Base-by-base conservation (phyloP, 257 asterid species). In the Dorcoceras hygrometricum region DNA sequence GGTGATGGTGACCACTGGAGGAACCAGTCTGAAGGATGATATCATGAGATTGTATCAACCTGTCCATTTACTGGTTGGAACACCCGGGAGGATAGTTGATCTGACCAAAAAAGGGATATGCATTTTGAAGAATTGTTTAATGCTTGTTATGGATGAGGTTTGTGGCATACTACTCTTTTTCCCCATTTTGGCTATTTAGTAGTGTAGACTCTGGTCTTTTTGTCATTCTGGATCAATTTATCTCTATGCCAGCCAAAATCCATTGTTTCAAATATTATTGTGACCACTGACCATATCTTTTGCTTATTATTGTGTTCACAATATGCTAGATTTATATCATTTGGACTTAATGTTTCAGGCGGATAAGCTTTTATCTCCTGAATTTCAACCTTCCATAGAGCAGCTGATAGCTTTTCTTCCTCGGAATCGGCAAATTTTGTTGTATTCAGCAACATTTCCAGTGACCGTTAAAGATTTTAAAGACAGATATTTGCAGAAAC, bases 101-200 rank as follows among this genome's bases (percentile, higher is more conserved):
- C 75, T 71, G 27, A 24, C 69, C 31, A 62, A 23, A 36, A 71
- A 62, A 27, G 75, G 75, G 16, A 34, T 71, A 51, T 71, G 75
- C 63, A 34, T 62, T 24, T 54, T 71, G 36, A 62, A 63, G 59
- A 59, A 69, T 51, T 50, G 61, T 54, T 60, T 66, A 31, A 34
- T 69, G 62, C 74, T 69, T 27, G 59, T 71, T 11, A 62, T 71
- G 75, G 75, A 71, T 71, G 75, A 71, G 75, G 75, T 71, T 46
- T 23, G 62, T 32, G 56, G 54, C 18, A 23, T 56, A 12, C 56
- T 26, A 39, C 23, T 32, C 26, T 22, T 63, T 62, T 28, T 11
- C 25, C 31, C 4, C 36, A 19, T 29, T 60, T 36, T 3, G 48
- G 48, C 67, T 36, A 39, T 36, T 12, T 4, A 20, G 20, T 19